These are phyloP conservation scores for Santalum album DNA, from an alignment of 164 flowering plant species.

Conservation along the genomic window DNA sequence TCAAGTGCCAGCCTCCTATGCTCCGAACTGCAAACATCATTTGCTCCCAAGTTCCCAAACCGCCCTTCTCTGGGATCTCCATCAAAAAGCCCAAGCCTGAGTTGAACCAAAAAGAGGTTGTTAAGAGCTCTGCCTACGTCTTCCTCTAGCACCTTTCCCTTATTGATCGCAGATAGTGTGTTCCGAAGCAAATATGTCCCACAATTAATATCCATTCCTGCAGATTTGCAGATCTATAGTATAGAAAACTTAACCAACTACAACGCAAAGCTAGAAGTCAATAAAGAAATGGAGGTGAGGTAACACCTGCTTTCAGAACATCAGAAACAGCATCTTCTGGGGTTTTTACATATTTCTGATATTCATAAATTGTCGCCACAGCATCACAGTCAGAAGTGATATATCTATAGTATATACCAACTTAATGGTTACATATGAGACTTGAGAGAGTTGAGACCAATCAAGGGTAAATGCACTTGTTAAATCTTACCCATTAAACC, in stretches of 20 bases:
- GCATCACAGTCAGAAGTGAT: conserved; percentile 97
- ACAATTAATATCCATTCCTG: conserved; percentile 88
- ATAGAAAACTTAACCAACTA: background rate
- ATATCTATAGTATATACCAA: conserved; percentile 42
- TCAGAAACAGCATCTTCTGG: conserved; percentile 81
- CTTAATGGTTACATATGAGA: background rate
- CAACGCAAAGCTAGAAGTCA: background rate
- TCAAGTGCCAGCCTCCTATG: conserved; percentile 77
- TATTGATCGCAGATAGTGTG: conserved; percentile 49
- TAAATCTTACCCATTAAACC: conserved; percentile 65
- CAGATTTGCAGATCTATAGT: background rate
- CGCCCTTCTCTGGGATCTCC: conserved; percentile 52
- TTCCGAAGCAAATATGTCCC: conserved; percentile 63
- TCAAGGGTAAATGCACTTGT: background rate
- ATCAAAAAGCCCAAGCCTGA: conserved; percentile 79
- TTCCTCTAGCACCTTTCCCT: conserved; percentile 62
- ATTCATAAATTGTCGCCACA: conserved; percentile 71
- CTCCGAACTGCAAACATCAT: conserved; percentile 55
- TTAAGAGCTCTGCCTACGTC: conserved; percentile 73
- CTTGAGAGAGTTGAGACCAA: background rate
- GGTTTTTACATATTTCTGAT: conserved; percentile 48
- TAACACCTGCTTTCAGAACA: conserved; percentile 76
- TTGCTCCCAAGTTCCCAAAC: conserved; percentile 55
- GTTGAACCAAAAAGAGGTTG: conserved; percentile 66
- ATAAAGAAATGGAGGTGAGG: background rate